Percentiles rank a stretch among this genome's conserved stretches.
Evolutionary conservation across 2,329 filamentous ascomycete species (phyloP).

Genomic region (Exophiala dermatitidis): DNA sequence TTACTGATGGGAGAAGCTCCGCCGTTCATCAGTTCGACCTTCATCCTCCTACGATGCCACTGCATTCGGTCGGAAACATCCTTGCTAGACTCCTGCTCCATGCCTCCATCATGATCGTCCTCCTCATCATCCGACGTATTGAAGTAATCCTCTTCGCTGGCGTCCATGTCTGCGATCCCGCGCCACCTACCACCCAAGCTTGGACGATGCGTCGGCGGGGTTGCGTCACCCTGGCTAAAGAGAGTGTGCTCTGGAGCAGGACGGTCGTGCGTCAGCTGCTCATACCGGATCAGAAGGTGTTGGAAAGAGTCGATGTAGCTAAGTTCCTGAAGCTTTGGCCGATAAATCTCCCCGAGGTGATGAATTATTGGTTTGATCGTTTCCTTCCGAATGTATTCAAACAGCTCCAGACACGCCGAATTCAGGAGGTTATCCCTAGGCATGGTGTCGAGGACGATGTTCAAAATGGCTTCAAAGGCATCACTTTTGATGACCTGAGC

Average conservation of each 20-base stretch:
- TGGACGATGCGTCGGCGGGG: constrained; percentile 38
- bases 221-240: constrained; percentile 63
- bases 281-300: constrained; percentile 66
- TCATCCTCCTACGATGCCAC: constrained; percentile 21
- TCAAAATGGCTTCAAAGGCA: constrained; percentile 74
- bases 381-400: constrained; percentile 80
- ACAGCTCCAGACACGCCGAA: constrained; percentile 88
- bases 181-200: constrained; percentile 56
- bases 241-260: constrained; percentile 57
- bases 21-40: constrained; percentile 48
- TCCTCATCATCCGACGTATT: constrained; percentile 83
- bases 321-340: constrained; percentile 66
- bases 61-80: constrained; percentile 21
- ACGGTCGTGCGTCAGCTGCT: constrained; percentile 62
- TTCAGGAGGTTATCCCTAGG: constrained; percentile 88
- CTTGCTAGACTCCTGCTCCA: constrained; percentile 12
- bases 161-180: constrained; percentile 73
- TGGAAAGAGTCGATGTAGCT: constrained; percentile 82
- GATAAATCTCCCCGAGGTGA: constrained; percentile 76
- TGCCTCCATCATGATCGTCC: constrained; percentile 45
- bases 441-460: constrained; percentile 77
- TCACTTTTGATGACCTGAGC: constrained; percentile 68
- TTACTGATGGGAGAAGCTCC: constrained; percentile 54
- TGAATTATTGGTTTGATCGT: constrained; percentile 72
- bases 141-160: constrained; percentile 88